Evolutionary conservation across 768 basidiomycete genomes (phyloP).

Genomic region (Coprinellus aureogranulatus): DNA sequence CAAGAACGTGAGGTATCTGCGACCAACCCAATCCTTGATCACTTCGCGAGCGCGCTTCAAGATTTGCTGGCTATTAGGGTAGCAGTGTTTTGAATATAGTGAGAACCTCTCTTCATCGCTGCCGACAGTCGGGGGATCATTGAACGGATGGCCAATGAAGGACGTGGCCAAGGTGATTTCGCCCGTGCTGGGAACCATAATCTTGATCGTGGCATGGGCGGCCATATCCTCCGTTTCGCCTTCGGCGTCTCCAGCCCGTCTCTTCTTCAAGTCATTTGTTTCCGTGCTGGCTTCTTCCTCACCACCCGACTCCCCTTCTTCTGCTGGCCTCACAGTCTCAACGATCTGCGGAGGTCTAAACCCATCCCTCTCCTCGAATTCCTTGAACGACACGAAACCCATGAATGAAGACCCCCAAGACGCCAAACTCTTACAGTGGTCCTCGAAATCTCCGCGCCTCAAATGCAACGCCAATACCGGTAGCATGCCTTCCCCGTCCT

Average conservation of each 20-base stretch:
- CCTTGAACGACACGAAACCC: slow-evolving; percentile 27
- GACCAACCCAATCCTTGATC: slow-evolving; percentile 22
- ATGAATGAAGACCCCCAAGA: slow-evolving; percentile 40
- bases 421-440: slow-evolving; percentile 46
- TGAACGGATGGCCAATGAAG: slow-evolving; percentile 8
- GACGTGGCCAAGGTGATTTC: slow-evolving; percentile 12
- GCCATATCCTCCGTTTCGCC: not conserved
- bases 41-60: slow-evolving; percentile 37
- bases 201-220: not conserved
- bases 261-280: not conserved
- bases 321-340: not conserved
- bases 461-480: slow-evolving; percentile 59
- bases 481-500: slow-evolving; percentile 12
- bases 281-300: not conserved
- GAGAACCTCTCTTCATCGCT: slow-evolving; percentile 25
- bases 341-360: slow-evolving; percentile 16
- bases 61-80: slow-evolving; percentile 50
- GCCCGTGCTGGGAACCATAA: not conserved
- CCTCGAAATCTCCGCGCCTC: slow-evolving; percentile 53
- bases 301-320: not conserved
- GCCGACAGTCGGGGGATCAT: slow-evolving; percentile 5
- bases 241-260: not conserved
- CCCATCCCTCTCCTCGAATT: slow-evolving; percentile 2
- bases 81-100: slow-evolving; percentile 47
- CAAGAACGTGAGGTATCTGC: not conserved